Evolutionary conservation across 192 early-diverging fungal species (phyloP).

Genomic region (Podochytrium sp.): DNA sequence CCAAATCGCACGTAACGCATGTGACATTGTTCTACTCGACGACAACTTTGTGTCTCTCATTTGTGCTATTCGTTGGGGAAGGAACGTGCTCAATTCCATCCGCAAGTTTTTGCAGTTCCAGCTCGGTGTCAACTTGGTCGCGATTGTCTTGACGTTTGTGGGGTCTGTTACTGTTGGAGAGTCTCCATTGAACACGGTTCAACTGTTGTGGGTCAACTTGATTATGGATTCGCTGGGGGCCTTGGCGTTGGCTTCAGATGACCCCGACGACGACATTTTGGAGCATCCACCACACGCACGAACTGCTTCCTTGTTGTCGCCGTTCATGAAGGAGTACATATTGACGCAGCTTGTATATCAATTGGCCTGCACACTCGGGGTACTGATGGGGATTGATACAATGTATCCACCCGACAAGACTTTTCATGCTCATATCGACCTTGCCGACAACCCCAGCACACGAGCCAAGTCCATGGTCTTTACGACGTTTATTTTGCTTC

Average conservation of each 20-base stretch:
- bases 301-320: slow-evolving; percentile 47
- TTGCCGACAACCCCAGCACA: slow-evolving; percentile 28
- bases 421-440: background rate
- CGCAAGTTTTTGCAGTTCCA: slow-evolving; percentile 70
- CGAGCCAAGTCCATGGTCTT: slow-evolving; percentile 52
- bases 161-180: slow-evolving; percentile 51
- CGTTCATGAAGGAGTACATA: slow-evolving; percentile 57
- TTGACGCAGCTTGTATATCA: slow-evolving; percentile 53
- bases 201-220: slow-evolving; percentile 67
- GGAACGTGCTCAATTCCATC: slow-evolving; percentile 62
- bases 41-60: slow-evolving; percentile 67
- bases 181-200: slow-evolving; percentile 58
- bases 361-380: slow-evolving; percentile 44
- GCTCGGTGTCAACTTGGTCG: slow-evolving; percentile 60
- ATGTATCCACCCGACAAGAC: slow-evolving; percentile 29
- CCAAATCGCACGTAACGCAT: slow-evolving; percentile 65
- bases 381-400: slow-evolving; percentile 46
- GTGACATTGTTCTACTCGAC: slow-evolving; percentile 63
- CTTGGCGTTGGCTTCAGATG: slow-evolving; percentile 57
- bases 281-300: slow-evolving; percentile 54
- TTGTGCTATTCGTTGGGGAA: slow-evolving; percentile 59
- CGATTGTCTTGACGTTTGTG: slow-evolving; percentile 60
- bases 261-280: slow-evolving; percentile 61
- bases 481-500: slow-evolving; percentile 60
- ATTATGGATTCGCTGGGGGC: slow-evolving; percentile 69